Conservation (phyloP, 2,329 filamentous ascomycete genomes). For the Ilyonectria sp. region DNA sequence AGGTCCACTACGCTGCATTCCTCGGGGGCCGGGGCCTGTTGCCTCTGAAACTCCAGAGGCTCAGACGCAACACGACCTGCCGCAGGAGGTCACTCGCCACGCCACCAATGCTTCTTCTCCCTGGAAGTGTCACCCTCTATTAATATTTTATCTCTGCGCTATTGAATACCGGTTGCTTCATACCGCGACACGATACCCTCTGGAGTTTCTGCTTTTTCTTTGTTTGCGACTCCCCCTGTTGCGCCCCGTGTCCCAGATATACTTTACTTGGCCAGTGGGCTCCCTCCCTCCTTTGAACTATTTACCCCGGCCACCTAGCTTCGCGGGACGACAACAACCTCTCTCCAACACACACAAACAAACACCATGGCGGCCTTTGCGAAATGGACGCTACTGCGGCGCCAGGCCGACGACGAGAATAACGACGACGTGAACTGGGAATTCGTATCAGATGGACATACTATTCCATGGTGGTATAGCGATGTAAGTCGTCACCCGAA, state of each 20-base stretch:
- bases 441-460: conserved; percentile 26
- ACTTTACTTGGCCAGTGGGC: conserved; percentile 12
- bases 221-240: not conserved
- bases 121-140: not conserved
- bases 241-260: not conserved
- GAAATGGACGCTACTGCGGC: conserved; percentile 35
- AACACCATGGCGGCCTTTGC: conserved; percentile 38
- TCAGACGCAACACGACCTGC: conserved; percentile 41
- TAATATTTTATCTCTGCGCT: not conserved
- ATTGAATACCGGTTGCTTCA: not conserved
- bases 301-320: not conserved
- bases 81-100: conserved; percentile 36
- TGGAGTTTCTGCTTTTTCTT: not conserved
- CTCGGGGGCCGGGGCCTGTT: conserved; percentile 18
- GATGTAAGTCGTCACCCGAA: conserved; percentile 41
- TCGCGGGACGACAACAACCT: conserved; percentile 8
- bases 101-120: conserved; percentile 23
- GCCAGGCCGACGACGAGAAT: conserved; percentile 36
- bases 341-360: conserved; percentile 13
- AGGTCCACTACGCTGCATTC: conserved; percentile 31
- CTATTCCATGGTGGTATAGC: conserved; percentile 50
- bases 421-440: not conserved
- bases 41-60: conserved; percentile 37
- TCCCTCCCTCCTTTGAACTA: conserved; percentile 3
- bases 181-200: not conserved